Conservation (phyloP, 768 basidiomycete species). For the Heimioporus sp. region DNA sequence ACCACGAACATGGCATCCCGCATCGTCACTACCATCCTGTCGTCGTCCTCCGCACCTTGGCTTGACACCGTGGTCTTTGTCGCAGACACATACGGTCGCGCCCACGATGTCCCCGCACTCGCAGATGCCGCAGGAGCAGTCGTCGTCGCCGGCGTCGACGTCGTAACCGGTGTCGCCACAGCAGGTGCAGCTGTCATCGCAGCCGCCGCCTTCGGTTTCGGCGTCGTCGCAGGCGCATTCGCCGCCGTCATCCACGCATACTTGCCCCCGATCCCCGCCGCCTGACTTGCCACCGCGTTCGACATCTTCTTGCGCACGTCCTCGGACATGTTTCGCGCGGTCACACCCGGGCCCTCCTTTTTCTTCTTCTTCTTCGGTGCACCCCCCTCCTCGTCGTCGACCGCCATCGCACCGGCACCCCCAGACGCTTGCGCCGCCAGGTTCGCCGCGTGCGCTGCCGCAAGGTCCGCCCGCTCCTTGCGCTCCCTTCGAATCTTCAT, state of each 20-base stretch:
- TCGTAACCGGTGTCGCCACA: conserved; percentile 22
- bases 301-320: conserved; percentile 91
- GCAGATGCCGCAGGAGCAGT: conserved; percentile 31
- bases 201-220: conserved; percentile 36
- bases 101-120: conserved; percentile 44
- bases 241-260: conserved; percentile 88
- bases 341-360: conserved; percentile 80
- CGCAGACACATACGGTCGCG: conserved; percentile 58
- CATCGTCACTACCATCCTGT: conserved; percentile 60
- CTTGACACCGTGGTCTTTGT: conserved; percentile 42
- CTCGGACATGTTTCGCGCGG: conserved; percentile 87
- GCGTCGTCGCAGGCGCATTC: conserved; percentile 40
- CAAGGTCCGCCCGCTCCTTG: conserved; percentile 72
- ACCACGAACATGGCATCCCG: conserved; percentile 85
- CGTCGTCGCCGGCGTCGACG: conserved; percentile 30
- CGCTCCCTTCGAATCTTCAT: conserved; percentile 69
- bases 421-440: conserved; percentile 56
- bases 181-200: conserved; percentile 34
- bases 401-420: conserved; percentile 21
- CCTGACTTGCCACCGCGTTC: conserved; percentile 85
- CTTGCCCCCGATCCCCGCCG: conserved; percentile 79
- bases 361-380: conserved; percentile 79
- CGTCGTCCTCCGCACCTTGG: conserved; percentile 52
- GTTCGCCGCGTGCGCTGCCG: conserved; percentile 66
- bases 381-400: conserved; percentile 50